phyloP scores from a whole-genome alignment of 108 stramenopile genomes.

The Cyclotella sp. region DNA sequence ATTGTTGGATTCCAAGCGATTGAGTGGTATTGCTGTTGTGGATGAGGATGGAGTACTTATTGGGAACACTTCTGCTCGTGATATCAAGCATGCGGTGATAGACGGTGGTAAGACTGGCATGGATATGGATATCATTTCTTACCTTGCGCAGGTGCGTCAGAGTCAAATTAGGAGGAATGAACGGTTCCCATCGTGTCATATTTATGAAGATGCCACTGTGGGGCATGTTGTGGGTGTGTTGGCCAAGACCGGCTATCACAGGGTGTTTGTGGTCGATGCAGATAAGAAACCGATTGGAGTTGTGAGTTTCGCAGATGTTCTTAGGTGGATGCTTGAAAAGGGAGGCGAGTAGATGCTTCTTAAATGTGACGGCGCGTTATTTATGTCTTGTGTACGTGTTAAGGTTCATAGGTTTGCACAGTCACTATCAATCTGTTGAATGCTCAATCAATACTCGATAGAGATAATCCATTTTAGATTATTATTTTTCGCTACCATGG shows the following conservation, averaged over 20 bases:
- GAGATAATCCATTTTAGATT: no score
- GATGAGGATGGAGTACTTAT: constrained; percentile 60
- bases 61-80: constrained; percentile 58
- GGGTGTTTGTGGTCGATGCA: constrained; percentile 60
- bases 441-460: no score
- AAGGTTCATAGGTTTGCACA: no score
- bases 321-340: constrained; percentile 25
- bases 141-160: constrained; percentile 55
- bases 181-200: constrained; percentile 52
- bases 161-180: constrained; percentile 46
- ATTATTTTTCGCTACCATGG: no score
- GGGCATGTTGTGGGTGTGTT: constrained; percentile 57
- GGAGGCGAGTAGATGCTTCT: no score
- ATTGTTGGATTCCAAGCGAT: constrained; percentile 49
- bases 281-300: constrained; percentile 60
- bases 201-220: constrained; percentile 59
- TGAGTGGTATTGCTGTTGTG: constrained; percentile 63
- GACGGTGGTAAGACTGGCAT: constrained; percentile 53
- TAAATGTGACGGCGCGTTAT: no score
- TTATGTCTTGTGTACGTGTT: no score
- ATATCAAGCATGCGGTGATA: constrained; percentile 56
- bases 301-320: constrained; percentile 54
- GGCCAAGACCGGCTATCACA: constrained; percentile 62
- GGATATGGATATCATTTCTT: constrained; percentile 57
- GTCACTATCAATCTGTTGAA: no score